These are phyloP conservation scores for Pichia ethanolica DNA, from an alignment of 805 yeast genomes.

Conservation along the genomic window DNA sequence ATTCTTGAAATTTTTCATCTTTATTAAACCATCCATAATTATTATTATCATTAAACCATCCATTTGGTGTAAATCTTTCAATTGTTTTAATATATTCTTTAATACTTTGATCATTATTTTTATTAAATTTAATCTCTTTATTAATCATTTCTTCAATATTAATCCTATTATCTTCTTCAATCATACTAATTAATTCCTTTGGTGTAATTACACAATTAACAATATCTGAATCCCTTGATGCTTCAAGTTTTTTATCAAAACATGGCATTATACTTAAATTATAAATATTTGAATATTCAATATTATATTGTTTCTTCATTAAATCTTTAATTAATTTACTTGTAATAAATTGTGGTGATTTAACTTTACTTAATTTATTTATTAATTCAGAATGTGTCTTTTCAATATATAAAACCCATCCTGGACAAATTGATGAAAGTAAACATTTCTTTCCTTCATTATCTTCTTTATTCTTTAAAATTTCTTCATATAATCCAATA, in stretches of 20 bases:
- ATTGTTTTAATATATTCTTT: neutral
- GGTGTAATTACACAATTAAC: conserved; percentile 96
- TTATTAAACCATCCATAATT: conserved; percentile 25
- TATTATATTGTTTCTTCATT: conserved; percentile 29
- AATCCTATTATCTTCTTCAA: conserved; percentile 38
- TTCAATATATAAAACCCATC: conserved; percentile 93
- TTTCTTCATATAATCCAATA: conserved; percentile 34
- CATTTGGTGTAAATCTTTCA: conserved; percentile 37
- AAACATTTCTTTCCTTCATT: conserved; percentile 34
- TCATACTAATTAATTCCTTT: conserved; percentile 68
- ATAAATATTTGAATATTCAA: conserved; percentile 37
- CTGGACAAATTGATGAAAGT: conserved; percentile 81
- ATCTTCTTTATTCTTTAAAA: conserved; percentile 28
- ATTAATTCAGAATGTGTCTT: conserved; percentile 87
- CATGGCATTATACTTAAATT: conserved; percentile 94
- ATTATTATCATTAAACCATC: conserved; percentile 42
- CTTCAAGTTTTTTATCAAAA: conserved; percentile 92
- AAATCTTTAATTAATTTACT: conserved; percentile 65
- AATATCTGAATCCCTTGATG: conserved; percentile 59
- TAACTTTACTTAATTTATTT: conserved; percentile 61
- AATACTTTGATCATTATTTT: too few species aligned
- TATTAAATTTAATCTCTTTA: conserved; percentile 2
- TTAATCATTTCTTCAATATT: conserved; percentile 26
- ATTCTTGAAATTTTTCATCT: conserved; percentile 37
- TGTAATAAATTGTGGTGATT: conserved; percentile 91